phyloP scores from a whole-genome alignment of 2,329 filamentous ascomycete genomes.

The Colletotrichum orbiculare region DNA sequence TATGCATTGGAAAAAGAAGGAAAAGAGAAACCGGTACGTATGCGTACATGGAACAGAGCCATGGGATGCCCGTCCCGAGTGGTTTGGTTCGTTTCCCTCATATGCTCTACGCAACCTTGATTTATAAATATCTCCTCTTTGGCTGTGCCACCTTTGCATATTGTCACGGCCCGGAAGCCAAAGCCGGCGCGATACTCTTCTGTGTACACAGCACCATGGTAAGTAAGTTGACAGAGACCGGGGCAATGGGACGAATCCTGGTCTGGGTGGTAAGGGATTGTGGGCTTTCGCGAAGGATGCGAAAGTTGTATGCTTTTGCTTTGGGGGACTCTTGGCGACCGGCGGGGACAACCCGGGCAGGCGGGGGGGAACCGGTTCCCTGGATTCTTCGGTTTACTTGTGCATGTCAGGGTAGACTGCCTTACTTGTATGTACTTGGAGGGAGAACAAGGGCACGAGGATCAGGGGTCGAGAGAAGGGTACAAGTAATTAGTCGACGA shows the following conservation, averaged over 20 bases:
- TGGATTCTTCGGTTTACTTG: no score
- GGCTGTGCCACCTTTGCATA: not conserved
- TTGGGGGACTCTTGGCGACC: not conserved
- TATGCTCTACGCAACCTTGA: conserved; percentile 8
- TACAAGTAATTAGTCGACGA: no score
- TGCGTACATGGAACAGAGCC: not conserved
- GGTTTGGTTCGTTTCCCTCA: not conserved
- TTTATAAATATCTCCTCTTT: not conserved
- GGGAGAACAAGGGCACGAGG: no score
- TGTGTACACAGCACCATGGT: not conserved
- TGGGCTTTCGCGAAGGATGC: not conserved
- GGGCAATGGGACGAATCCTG: not conserved
- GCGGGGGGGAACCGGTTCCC: no score
- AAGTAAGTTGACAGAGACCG: not conserved
- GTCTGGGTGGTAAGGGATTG: conserved; percentile 3
- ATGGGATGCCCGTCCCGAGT: not conserved
- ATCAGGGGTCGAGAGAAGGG: no score
- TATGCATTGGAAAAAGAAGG: no score
- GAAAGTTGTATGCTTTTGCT: not conserved
- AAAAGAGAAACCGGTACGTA: no score
- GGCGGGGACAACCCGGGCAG: not conserved
- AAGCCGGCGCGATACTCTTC: no score
- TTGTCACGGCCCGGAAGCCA: conserved; percentile 8
- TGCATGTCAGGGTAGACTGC: no score
- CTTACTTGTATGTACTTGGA: no score